Percentiles rank a stretch among this genome's conserved stretches.
Evolutionary conservation across 768 basidiomycete species (phyloP).

Genomic region (Rickenella mellea): DNA sequence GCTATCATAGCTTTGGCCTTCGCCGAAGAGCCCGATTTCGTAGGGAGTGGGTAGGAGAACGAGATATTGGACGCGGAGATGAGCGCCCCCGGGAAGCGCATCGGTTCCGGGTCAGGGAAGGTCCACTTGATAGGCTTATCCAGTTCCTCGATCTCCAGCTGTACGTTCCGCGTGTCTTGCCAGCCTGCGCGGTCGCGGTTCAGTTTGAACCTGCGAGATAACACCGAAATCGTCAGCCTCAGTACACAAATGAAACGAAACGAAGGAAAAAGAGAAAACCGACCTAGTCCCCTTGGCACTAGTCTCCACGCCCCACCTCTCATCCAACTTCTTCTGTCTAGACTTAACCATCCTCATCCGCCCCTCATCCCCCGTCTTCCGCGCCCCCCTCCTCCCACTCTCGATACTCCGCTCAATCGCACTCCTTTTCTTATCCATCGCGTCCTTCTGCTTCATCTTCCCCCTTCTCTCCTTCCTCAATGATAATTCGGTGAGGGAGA

Average conservation of each 20-base stretch:
- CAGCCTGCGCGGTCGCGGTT: conserved; percentile 42
- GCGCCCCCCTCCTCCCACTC: conserved; percentile 38
- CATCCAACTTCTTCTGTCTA: conserved; percentile 48
- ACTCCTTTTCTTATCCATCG: conserved; percentile 37
- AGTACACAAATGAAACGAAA: no score
- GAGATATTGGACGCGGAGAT: conserved; percentile 22
- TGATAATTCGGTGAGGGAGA: no score
- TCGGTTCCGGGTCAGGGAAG: conserved; percentile 23
- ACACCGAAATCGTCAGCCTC: conserved; percentile 11
- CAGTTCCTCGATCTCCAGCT: conserved; percentile 27
- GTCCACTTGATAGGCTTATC: conserved; percentile 26
- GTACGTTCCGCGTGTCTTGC: conserved; percentile 26
- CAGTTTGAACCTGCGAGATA: conserved; percentile 45
- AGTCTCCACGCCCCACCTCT: conserved; percentile 26
- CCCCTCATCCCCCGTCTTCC: conserved; percentile 54
- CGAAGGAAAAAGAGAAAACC: no score
- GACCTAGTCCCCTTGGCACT: conserved; percentile 29
- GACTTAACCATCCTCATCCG: conserved; percentile 41
- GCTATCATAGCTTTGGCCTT: no score
- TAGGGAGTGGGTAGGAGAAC: conserved; percentile 22
- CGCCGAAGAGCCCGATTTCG: no score
- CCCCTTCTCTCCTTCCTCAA: conserved; percentile 39
- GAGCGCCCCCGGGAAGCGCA: conserved; percentile 25
- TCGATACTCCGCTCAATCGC: conserved; percentile 49
- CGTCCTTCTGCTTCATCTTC: conserved; percentile 32